A percentile compares a stretch with the other conserved stretches of the same genome.
Evolutionary conservation across 805 yeast species (phyloP).

Genomic region (Danielia oregonensis): DNA sequence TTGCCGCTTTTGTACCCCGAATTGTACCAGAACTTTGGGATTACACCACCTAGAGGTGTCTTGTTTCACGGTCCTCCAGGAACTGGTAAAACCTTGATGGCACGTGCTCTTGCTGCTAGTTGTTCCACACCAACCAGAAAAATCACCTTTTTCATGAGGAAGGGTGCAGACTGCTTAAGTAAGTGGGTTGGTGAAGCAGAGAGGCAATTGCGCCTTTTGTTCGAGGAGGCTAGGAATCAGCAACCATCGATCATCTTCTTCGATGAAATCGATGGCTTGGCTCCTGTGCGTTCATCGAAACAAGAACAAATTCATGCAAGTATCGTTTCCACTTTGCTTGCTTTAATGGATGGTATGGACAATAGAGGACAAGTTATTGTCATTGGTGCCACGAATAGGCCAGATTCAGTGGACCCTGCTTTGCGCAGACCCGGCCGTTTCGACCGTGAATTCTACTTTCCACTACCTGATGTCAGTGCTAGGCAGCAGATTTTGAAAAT

Average conservation of each 20-base stretch:
- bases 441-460: slow-evolving; percentile 95
- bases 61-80: slow-evolving; percentile 99
- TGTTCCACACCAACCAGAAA: slow-evolving; percentile 82
- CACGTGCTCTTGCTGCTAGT: slow-evolving; percentile 93
- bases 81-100: slow-evolving; percentile 97
- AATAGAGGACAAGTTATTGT: slow-evolving; percentile 97
- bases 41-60: slow-evolving; percentile 97
- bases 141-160: slow-evolving; percentile 95
- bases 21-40: slow-evolving; percentile 80
- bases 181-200: slow-evolving; percentile 99
- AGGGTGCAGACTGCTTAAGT: slow-evolving; percentile 95
- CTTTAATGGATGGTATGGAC: slow-evolving; percentile 99
- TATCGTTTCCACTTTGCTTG: slow-evolving; percentile 90
- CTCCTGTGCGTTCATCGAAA: slow-evolving; percentile 95
- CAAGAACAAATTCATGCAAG: slow-evolving; percentile 99
- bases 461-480: slow-evolving; percentile 80
- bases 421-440: slow-evolving; percentile 95
- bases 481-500: slow-evolving; percentile 75
- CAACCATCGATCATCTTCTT: slow-evolving; percentile 96
- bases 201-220: slow-evolving; percentile 81
- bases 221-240: slow-evolving; percentile 93
- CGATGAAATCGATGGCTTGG: slow-evolving; percentile 97
- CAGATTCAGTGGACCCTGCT: slow-evolving; percentile 98
- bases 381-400: slow-evolving; percentile 96
- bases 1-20: slow-evolving; percentile 92